Evolutionary conservation across 257 asterid genomes (phyloP).

Genomic region (Ehretia macrophylla): DNA sequence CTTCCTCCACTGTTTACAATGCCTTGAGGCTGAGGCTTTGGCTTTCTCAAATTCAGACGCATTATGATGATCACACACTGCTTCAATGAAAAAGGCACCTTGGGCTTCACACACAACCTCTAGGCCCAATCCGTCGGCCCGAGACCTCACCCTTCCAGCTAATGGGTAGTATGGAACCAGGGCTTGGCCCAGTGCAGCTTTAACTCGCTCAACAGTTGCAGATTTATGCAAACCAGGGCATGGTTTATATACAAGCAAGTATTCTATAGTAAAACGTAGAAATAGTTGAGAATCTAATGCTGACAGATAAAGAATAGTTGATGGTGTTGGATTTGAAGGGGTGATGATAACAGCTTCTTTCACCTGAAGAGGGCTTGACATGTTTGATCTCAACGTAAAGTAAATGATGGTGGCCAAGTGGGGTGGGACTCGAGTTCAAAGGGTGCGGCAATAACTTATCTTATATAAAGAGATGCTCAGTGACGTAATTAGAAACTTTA

Average conservation of each 20-base stretch:
- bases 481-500: too few species aligned
- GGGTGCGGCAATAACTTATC: too few species aligned
- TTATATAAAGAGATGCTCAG: too few species aligned
- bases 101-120: conserved; percentile 62
- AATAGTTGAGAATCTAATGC: conserved; percentile 68
- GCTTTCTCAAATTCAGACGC: conserved; percentile 34
- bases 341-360: conserved; percentile 42
- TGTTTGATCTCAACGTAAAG: conserved; percentile 2
- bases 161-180: conserved; percentile 67
- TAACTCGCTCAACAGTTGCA: conserved; percentile 24
- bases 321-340: conserved; percentile 60
- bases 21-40: too few species aligned
- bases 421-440: background rate
- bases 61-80: conserved; percentile 25
- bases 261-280: conserved; percentile 61
- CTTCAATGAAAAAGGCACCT: conserved; percentile 56
- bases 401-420: background rate
- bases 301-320: conserved; percentile 52
- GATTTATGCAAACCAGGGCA: conserved; percentile 19
- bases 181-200: conserved; percentile 42
- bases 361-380: conserved; percentile 42
- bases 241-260: conserved; percentile 46
- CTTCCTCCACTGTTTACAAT: conserved; percentile 28
- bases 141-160: conserved; percentile 53
- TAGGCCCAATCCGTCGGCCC: conserved; percentile 48